phyloP scores from a whole-genome alignment of 2,329 filamentous ascomycete species.

The Ilyonectria mors-panacis region DNA sequence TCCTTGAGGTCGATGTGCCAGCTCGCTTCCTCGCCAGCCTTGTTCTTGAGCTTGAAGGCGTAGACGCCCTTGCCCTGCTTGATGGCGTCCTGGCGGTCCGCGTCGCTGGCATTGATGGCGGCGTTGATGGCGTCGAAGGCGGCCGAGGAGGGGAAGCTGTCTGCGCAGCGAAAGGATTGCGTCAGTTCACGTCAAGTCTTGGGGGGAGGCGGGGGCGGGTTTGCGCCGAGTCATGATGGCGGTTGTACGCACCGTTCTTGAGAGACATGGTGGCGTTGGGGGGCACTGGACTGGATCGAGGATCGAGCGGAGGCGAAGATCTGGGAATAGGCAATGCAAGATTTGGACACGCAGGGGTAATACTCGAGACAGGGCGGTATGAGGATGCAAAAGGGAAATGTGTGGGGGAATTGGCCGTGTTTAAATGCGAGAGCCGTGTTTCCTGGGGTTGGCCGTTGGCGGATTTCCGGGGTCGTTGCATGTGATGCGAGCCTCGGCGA shows the following conservation, averaged over 20 bases:
- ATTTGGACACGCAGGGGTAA: conserved; percentile 16
- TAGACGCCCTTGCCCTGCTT: conserved; percentile 91
- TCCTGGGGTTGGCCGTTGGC: conserved; percentile 26
- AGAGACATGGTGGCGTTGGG: conserved; percentile 73
- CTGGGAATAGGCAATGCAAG: conserved; percentile 10
- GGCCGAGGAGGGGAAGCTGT: conserved; percentile 88
- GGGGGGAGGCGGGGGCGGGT: not conserved
- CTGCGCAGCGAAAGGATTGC: conserved; percentile 56
- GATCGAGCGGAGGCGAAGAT: not conserved
- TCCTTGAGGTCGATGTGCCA: conserved; percentile 98
- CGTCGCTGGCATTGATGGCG: conserved; percentile 77
- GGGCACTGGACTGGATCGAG: not conserved
- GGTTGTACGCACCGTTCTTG: conserved; percentile 73
- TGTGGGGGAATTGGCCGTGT: conserved; percentile 42
- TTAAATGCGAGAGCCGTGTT: conserved; percentile 36
- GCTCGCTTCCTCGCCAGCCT: conserved; percentile 81
- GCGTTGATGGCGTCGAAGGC: conserved; percentile 92
- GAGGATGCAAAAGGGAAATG: conserved; percentile 18
- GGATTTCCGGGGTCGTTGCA: conserved; percentile 39
- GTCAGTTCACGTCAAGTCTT: conserved; percentile 22
- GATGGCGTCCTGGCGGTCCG: conserved; percentile 88
- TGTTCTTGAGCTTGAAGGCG: conserved; percentile 93
- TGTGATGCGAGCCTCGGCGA: conserved; percentile 54
- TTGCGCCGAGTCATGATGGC: conserved; percentile 12
- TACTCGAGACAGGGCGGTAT: conserved; percentile 10